Conservation (phyloP, 2,329 filamentous ascomycete genomes). For the Penicillium sp. region DNA sequence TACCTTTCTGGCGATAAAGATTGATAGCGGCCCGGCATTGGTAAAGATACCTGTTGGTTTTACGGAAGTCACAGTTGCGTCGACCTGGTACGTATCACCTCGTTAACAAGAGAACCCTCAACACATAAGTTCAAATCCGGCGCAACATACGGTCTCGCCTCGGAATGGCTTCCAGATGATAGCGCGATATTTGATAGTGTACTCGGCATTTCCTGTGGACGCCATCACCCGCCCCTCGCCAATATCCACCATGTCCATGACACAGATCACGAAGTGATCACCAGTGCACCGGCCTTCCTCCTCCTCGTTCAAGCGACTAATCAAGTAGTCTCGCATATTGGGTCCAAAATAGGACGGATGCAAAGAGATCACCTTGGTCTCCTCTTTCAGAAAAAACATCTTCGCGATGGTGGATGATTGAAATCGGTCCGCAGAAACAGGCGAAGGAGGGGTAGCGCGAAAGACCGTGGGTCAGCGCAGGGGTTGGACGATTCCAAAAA, state of each 20-base stretch:
- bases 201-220: slow-evolving; percentile 85
- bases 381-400: slow-evolving; percentile 98
- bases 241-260: slow-evolving; percentile 94
- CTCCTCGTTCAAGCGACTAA: slow-evolving; percentile 80
- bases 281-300: slow-evolving; percentile 94
- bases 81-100: slow-evolving; percentile 60
- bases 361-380: slow-evolving; percentile 88
- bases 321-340: slow-evolving; percentile 87
- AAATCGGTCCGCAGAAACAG: not conserved
- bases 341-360: slow-evolving; percentile 96
- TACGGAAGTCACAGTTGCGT: slow-evolving; percentile 86
- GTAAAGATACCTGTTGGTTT: slow-evolving; percentile 79
- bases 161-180: slow-evolving; percentile 98
- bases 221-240: slow-evolving; percentile 89
- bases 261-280: slow-evolving; percentile 94
- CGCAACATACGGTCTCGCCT: slow-evolving; percentile 80
- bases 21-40: slow-evolving; percentile 44
- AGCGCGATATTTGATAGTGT: slow-evolving; percentile 88
- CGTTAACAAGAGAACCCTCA: slow-evolving; percentile 25
- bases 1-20: slow-evolving; percentile 63
- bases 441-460: not conserved
- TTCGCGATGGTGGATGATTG: slow-evolving; percentile 22
- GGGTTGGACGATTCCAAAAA: too few relatives aligned
- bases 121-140: slow-evolving; percentile 4
- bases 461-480: too few relatives aligned